phyloP scores from a whole-genome alignment of 23 red algal genomes.

The Chondrus crispus region DNA sequence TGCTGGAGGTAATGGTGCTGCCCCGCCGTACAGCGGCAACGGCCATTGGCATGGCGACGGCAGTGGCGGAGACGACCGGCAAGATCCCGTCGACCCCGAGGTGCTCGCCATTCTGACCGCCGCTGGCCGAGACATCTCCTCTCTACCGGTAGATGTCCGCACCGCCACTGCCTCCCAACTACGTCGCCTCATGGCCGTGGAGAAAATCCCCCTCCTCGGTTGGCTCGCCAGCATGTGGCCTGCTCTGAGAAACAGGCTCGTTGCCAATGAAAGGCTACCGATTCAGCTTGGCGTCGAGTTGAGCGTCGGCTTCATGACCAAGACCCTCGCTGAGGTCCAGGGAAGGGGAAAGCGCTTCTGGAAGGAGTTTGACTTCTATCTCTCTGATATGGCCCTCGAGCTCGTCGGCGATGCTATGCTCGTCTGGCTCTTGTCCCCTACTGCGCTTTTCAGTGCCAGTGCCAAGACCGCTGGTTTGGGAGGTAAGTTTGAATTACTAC shows the following conservation, averaged over 20 bases:
- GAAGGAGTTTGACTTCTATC: conserved; percentile 96
- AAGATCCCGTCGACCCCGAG: neutral
- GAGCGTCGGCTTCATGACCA: conserved; percentile 73
- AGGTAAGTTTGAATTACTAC: no score
- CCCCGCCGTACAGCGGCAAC: no score
- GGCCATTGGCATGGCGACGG: neutral
- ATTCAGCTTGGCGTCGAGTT: conserved; percentile 82
- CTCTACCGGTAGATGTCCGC: neutral
- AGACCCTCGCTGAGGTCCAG: conserved; percentile 81
- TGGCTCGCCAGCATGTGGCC: conserved; percentile 48
- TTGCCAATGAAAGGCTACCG: conserved; percentile 66
- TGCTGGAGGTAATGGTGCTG: no score
- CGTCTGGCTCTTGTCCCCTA: conserved; percentile 95
- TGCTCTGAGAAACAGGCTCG: conserved; percentile 63
- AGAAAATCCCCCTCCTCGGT: conserved; percentile 27
- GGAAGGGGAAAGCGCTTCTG: conserved; percentile 71
- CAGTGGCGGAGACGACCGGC: neutral
- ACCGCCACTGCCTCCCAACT: conserved; percentile 1
- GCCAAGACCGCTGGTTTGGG: neutral
- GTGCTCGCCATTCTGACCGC: neutral
- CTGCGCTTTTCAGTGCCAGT: no score
- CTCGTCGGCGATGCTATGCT: conserved; percentile 88
- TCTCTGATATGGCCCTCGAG: conserved; percentile 85
- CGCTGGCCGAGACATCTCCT: neutral
- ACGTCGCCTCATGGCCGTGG: neutral